Evolutionary conservation across 1,284 basidiomycete species (phyloP).

Genomic region (Ceratobasidium sp.): DNA sequence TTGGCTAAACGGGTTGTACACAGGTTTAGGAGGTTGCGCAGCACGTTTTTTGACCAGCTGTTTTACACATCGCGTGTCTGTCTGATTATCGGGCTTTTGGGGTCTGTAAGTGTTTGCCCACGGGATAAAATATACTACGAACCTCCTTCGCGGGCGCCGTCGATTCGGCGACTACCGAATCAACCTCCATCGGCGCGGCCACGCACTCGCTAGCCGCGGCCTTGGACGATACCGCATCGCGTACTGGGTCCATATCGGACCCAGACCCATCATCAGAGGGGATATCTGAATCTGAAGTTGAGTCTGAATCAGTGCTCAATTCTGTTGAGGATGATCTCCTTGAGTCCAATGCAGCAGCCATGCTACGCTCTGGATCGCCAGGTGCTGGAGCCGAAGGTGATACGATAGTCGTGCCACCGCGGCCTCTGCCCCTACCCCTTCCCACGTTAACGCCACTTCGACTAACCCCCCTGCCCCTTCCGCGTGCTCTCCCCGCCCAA

Average conservation of each 20-base stretch:
- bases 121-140: background rate
- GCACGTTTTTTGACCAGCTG: slow-evolving; percentile 25
- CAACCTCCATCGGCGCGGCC: slow-evolving; percentile 40
- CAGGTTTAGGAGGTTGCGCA: slow-evolving; percentile 19
- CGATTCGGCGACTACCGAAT: slow-evolving; percentile 31
- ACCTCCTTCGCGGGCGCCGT: background rate
- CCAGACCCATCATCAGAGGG: slow-evolving; percentile 58
- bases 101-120: background rate
- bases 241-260: slow-evolving; percentile 65
- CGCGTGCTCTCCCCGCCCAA: slow-evolving; percentile 56
- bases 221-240: slow-evolving; percentile 69
- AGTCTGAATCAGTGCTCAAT: background rate
- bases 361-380: background rate
- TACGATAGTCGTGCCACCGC: slow-evolving; percentile 45
- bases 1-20: slow-evolving; percentile 44
- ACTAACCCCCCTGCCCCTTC: slow-evolving; percentile 56
- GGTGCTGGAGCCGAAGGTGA: slow-evolving; percentile 50
- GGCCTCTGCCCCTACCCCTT: slow-evolving; percentile 56
- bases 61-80: slow-evolving; percentile 7
- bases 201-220: slow-evolving; percentile 49
- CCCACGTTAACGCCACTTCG: slow-evolving; percentile 46
- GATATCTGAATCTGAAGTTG: slow-evolving; percentile 45
- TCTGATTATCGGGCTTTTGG: slow-evolving; percentile 1
- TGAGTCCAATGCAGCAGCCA: slow-evolving; percentile 43
- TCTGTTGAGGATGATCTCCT: slow-evolving; percentile 22